Conservation (phyloP, 1,284 basidiomycete genomes). For the Ceratobasidium sp. region DNA sequence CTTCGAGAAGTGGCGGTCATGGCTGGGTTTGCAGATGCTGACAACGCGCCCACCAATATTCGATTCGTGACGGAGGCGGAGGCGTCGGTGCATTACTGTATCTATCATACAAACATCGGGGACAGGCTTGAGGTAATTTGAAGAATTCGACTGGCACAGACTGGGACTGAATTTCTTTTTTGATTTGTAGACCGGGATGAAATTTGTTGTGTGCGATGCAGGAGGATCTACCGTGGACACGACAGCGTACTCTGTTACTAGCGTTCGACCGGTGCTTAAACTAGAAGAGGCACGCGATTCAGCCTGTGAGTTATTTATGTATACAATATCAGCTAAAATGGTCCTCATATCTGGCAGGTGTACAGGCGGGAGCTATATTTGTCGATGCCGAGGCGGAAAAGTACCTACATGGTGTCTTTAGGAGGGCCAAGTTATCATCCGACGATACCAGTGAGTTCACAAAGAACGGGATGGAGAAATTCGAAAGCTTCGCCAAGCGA, state of each 20-base stretch:
- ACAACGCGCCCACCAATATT: constrained; percentile 24
- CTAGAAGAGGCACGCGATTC: constrained; percentile 30
- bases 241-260: constrained; percentile 40
- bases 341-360: constrained; percentile 23
- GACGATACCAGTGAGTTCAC: constrained; percentile 25
- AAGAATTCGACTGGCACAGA: too few relatives aligned
- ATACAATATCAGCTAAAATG: too few relatives aligned
- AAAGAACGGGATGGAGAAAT: constrained; percentile 9
- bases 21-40: constrained; percentile 9
- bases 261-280: constrained; percentile 12
- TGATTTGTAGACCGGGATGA: constrained; percentile 12
- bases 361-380: constrained; percentile 39
- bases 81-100: constrained; percentile 48
- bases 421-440: background rate
- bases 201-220: constrained; percentile 46
- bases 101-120: constrained; percentile 42
- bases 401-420: background rate
- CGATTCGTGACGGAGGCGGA: constrained; percentile 48
- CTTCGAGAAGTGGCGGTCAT: constrained; percentile 30
- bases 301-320: constrained; percentile 24
- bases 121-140: constrained; percentile 2
- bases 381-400: constrained; percentile 24
- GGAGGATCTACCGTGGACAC: constrained; percentile 49
- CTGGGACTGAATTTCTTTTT: too few relatives aligned
- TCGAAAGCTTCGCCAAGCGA: constrained; percentile 30